Percentiles rank a stretch among this genome's conserved stretches.
phyloP scores from a whole-genome alignment of 2,329 filamentous ascomycete genomes.

The Colletotrichum sp. region DNA sequence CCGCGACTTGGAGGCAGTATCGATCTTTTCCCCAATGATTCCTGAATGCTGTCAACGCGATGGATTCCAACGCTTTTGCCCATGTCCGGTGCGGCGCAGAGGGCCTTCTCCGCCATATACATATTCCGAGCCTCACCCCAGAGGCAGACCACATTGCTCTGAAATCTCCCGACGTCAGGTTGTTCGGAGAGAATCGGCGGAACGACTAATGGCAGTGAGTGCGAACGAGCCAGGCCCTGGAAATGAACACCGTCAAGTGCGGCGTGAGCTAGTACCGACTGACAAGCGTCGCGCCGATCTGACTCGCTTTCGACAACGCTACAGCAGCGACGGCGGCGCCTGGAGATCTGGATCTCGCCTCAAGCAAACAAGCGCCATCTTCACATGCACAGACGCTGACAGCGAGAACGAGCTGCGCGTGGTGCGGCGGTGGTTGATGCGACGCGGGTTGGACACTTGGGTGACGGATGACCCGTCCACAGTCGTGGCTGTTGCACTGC shows the following conservation, averaged over 20 bases:
- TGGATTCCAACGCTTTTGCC: neutral
- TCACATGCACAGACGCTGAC: conserved; percentile 14
- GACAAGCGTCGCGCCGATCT: neutral
- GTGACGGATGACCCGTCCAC: neutral
- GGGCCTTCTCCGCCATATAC: neutral
- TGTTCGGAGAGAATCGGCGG: neutral
- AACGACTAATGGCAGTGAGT: neutral
- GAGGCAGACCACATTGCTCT: neutral
- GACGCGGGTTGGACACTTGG: neutral
- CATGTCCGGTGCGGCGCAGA: neutral
- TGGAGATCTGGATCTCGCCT: conserved; percentile 9
- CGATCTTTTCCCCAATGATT: neutral
- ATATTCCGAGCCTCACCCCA: neutral
- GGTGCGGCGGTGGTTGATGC: neutral
- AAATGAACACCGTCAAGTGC: neutral
- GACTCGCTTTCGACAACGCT: conserved; percentile 1
- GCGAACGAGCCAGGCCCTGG: neutral
- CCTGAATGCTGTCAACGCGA: neutral
- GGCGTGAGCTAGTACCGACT: neutral
- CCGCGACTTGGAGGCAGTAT: neutral
- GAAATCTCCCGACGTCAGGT: conserved; percentile 5
- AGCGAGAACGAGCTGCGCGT: neutral
- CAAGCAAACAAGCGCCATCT: conserved; percentile 9
- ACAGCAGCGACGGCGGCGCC: neutral
- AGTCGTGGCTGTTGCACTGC: neutral